These are phyloP conservation scores for Halenospora varia DNA, from an alignment of 495 filamentous ascomycete species.

Conservation along the genomic window DNA sequence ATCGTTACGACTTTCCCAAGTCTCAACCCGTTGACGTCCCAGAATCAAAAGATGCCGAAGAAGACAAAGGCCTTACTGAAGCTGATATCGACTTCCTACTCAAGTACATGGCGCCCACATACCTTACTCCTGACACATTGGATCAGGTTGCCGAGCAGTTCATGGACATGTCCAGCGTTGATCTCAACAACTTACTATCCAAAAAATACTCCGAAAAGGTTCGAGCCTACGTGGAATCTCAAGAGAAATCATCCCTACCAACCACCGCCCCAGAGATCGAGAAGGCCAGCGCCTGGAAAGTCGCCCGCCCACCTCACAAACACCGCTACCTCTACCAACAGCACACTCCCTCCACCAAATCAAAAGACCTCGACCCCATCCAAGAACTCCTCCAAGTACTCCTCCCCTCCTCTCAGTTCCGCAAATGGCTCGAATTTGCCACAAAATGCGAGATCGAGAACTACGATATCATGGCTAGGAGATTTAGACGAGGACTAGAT, in stretches of 20 bases:
- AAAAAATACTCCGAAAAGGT: slow-evolving; percentile 69
- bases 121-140: slow-evolving; percentile 90
- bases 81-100: slow-evolving; percentile 81
- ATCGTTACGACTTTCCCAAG: slow-evolving; percentile 79
- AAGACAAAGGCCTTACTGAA: slow-evolving; percentile 59
- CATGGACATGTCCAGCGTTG: slow-evolving; percentile 74
- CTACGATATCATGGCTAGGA: slow-evolving; percentile 68
- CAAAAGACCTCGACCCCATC: slow-evolving; percentile 48
- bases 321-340: slow-evolving; percentile 86
- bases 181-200: slow-evolving; percentile 70
- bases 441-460: slow-evolving; percentile 65
- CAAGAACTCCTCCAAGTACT: slow-evolving; percentile 73
- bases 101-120: slow-evolving; percentile 82
- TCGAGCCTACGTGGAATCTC: slow-evolving; percentile 59
- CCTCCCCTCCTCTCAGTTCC: slow-evolving; percentile 81
- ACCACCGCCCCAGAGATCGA: slow-evolving; percentile 54
- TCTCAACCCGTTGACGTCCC: slow-evolving; percentile 49
- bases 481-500: slow-evolving; percentile 83
- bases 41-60: slow-evolving; percentile 32
- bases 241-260: slow-evolving; percentile 49
- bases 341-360: slow-evolving; percentile 21
- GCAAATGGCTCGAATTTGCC: slow-evolving; percentile 79
- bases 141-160: slow-evolving; percentile 78
- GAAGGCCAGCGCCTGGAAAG: slow-evolving; percentile 59
- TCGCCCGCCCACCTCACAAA: slow-evolving; percentile 89